Evolutionary conservation across 75 land plant species (phyloP).

Genomic region (Sequoiadendron giganteum): DNA sequence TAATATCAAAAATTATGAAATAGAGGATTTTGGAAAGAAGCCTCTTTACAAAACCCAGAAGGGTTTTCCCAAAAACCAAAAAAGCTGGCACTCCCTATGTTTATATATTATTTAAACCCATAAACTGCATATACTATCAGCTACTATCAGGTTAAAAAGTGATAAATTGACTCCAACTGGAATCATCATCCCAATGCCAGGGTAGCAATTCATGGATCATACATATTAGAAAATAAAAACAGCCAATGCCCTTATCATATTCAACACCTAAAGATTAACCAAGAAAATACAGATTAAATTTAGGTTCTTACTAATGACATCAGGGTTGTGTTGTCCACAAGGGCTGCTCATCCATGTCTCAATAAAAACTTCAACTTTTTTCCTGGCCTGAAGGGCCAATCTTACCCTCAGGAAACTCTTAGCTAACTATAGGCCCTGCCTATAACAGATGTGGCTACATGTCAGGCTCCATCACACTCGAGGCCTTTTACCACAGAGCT

Average conservation of each 20-base stretch:
- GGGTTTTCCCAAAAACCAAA: neutral
- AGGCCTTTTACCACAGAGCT: neutral
- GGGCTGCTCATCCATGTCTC: neutral
- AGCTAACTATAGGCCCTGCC: neutral
- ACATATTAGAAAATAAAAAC: no score
- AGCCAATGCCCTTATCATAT: no score
- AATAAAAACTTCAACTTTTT: neutral
- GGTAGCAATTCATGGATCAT: no score
- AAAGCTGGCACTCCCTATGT: neutral
- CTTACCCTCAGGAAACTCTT: neutral
- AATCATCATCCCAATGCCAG: no score
- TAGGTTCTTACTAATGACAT: neutral
- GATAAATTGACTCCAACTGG: no score
- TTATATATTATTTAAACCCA: neutral
- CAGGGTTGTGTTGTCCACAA: neutral
- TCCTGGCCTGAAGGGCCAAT: neutral
- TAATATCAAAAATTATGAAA: no score
- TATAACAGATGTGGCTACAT: neutral
- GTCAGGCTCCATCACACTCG: neutral
- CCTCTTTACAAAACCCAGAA: neutral
- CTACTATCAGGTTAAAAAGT: no score
- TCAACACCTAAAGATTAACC: no score
- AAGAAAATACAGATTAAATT: neutral
- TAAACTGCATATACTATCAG: no score
- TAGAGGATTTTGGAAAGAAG: neutral